Evolutionary conservation across 495 filamentous ascomycete species (phyloP), one percentile per base, ranked within the genome.

Genomic region (Aspergillus asperescens): DNA sequence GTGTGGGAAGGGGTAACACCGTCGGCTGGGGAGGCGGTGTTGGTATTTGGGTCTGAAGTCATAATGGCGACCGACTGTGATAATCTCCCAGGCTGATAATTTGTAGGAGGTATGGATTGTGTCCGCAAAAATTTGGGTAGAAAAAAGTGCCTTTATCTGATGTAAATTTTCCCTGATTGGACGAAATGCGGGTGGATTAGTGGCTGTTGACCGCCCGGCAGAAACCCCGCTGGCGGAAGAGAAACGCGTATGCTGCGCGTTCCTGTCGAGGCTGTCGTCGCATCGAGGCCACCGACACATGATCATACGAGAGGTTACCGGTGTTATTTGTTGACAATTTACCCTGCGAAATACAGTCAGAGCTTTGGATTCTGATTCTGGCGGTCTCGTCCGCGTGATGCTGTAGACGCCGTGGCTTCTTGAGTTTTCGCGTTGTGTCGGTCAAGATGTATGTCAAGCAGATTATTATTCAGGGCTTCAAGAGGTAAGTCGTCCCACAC

Each of bases 401-500:
- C 62, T 60, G 46, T 39, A 58, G 63, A 52, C 56, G 51, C 63
- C 57, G 25, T 56, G 59, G 57, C n/a, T 66, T 42, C 55, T 58
- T 43, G 47, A 50, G 55, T 66, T 54, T 48, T 47, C 66, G 55
- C 60, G 62, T 69, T 64, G 57, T 65, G 64, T 64, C 61, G 59
- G 48, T 65, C 73, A 82, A 70, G 66, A 95, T 97, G 90, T 90
- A 94, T 74, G 96, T 99, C 81, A 97, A 97, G 71, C 93, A 99
- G 77, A 96, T 99, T 65, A 99, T 96, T 71, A 97, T 99, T 63
- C 93, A 99, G 64, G 93, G 93, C 80, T 99, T 99, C 76, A 97
- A 97, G 75, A 96, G 92, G 92, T 96, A 69, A 50, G 74, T 58
- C 47, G 22, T 41, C 40, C 48, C 40, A 15, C 12, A 7, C 8